Base-by-base conservation (phyloP, 2,329 filamentous ascomycete genomes). In the Phoma herbarum region DNA sequence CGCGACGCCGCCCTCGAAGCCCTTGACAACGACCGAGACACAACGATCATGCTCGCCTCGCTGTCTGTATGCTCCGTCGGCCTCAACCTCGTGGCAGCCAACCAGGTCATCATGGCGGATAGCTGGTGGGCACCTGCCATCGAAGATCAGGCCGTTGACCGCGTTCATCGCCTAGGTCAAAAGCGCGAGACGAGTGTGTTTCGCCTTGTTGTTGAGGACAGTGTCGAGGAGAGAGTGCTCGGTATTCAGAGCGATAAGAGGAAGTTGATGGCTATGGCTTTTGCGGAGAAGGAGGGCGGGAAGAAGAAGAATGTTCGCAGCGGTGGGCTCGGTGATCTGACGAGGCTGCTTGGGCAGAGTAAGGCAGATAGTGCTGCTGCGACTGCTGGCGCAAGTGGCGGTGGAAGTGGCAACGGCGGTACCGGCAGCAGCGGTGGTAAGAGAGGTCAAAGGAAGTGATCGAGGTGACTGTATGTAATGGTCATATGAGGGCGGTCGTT, bases 111-210 rank as follows among this genome's bases (percentile, higher is more conserved):
- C 44, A 82, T 97, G 20, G 86, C 87, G 0, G 93, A 97, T 75
- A 90, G 86, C 59, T 97, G 92, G 93, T 97, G 93, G 77, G 92
- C 93, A 1, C 93, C 93, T 0, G 92, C 92, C 0, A 95, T 97
- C 54, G 93, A 97, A 76, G 92, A 96, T 66, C 93, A 97, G 74
- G 93, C 93, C 3, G 85, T 96, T 2, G 93, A 97, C 72, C 89
- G 93, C 4, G 92, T 97, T 7, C 91, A 97, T 73, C 85, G 93
- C 0, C 82, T 97, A 0, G 93, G 93, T 0, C 93, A 97, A 79
- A 93, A 84, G 63, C 85, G 90, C 35, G 85, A 88, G 60, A 93
- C 90, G 0, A 93, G 87, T 1, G 88, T 96, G 1, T 95, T 92
- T 82, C 83, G 92, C 45, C 81, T 97, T 10, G 86, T 97, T 1